Base-by-base conservation (phyloP, 352 stramenopile species). In the Phytophthora sansomeana region DNA sequence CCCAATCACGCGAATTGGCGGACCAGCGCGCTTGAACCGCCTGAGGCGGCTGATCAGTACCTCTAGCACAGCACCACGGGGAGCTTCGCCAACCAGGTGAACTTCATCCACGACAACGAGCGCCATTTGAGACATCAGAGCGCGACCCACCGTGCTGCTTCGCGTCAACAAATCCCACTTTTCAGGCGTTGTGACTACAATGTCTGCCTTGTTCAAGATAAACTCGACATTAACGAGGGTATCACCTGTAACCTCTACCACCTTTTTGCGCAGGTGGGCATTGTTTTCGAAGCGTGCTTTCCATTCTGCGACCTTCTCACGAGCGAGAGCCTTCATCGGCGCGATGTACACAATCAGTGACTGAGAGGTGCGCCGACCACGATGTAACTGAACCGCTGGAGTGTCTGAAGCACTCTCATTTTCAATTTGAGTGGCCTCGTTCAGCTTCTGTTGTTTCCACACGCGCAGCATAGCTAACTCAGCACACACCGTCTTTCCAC, bases 121-220 rank as follows among this genome's bases (percentile, higher is more conserved):
- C 52, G 77, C 84, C 61, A 85, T 90, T 72, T 74, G 78, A 65
- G 69, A 57, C 79, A 94, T 93, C 48, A 96, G 72, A 36, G 64
- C 63, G 2, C 86, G 77, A 26, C 88, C 83, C 35, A 94, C 74
- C 19, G 81, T 72, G 75, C 88, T 98, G 35, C 89, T 92, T 60
- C 98, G 83, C 28, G 96, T 99, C 42, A 99, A 87, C 7, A 98
- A 70, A 78, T 99, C 98, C 96, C 96, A 99, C 66, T 99, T 99
- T 59, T 99, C 97, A 2, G 97, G 96, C 6, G 98, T 99, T 38
- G 97, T 98, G 24, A 99, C 91, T 14, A 99, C 87, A 32, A 99
- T 95, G 62, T 98, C 93, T 1, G 96, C 90, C n/a, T 90, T 89
- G 36, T 92, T 91, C 16, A 99, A 69, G 11, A 97, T 71, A 42